Percentiles rank a stretch among this genome's conserved stretches.
Evolutionary conservation across 2,329 filamentous ascomycete genomes (phyloP).

Genomic region (Alternaria arbusti): DNA sequence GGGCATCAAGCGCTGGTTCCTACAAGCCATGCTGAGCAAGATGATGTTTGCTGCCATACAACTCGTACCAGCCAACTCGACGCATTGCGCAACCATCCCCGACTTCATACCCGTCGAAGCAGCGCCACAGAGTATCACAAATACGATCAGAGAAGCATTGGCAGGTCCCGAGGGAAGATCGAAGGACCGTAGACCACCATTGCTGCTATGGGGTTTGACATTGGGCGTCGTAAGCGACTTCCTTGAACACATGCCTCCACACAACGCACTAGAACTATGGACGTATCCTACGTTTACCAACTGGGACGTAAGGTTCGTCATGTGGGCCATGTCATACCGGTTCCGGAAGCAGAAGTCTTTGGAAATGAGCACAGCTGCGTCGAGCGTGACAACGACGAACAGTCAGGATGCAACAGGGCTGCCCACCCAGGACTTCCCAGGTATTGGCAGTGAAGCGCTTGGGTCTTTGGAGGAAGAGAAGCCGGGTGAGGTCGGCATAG

Average conservation of each 20-base stretch:
- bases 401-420: slow-evolving; percentile 18
- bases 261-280: slow-evolving; percentile 68
- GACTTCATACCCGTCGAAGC: slow-evolving; percentile 53
- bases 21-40: slow-evolving; percentile 64
- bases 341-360: slow-evolving; percentile 53
- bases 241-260: slow-evolving; percentile 69
- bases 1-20: slow-evolving; percentile 60
- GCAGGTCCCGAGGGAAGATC: slow-evolving; percentile 32
- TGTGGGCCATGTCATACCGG: slow-evolving; percentile 65
- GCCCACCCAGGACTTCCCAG: slow-evolving; percentile 33
- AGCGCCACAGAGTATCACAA: slow-evolving; percentile 14
- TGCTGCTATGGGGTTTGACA: slow-evolving; percentile 73
- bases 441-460: slow-evolving; percentile 28
- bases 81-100: slow-evolving; percentile 62
- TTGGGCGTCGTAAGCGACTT: slow-evolving; percentile 72
- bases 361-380: slow-evolving; percentile 33
- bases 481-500: slow-evolving; percentile 54
- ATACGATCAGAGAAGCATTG: slow-evolving; percentile 24
- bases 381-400: slow-evolving; percentile 7
- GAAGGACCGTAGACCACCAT: slow-evolving; percentile 51
- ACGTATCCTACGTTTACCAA: slow-evolving; percentile 72
- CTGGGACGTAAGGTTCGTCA: slow-evolving; percentile 64
- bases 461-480: slow-evolving; percentile 34
- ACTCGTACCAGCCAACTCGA: slow-evolving; percentile 66
- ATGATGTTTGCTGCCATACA: slow-evolving; percentile 73